Conservation (phyloP, 2,329 filamentous ascomycete genomes). For the Trichoderma sp. region DNA sequence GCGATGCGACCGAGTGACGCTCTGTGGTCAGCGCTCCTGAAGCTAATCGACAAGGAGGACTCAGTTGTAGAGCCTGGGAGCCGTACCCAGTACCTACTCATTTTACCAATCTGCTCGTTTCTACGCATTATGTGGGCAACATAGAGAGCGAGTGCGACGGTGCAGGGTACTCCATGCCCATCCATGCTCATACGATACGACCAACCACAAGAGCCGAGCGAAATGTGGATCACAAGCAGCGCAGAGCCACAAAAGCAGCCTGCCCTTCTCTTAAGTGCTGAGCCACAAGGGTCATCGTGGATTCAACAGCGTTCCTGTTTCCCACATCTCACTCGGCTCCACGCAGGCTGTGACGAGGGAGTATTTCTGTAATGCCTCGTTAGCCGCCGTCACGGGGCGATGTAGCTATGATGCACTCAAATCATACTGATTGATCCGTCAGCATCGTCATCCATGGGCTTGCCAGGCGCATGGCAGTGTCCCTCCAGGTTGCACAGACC, state of each 20-base stretch:
- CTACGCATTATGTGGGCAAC: not conserved
- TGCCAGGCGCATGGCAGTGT: not conserved
- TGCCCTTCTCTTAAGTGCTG: not conserved
- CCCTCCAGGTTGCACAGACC: not conserved
- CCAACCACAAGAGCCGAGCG: not conserved
- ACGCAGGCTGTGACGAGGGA: constrained; percentile 1
- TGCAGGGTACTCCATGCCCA: not conserved
- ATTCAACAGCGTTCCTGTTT: not conserved
- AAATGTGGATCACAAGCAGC: constrained; percentile 8
- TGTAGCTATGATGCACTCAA: not conserved
- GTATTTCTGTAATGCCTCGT: not conserved
- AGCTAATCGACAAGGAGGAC: not conserved
- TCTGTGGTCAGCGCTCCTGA: not conserved
- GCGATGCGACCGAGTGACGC: not conserved
- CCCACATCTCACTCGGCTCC: constrained; percentile 1
- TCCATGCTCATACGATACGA: not conserved
- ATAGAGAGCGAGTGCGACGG: not conserved
- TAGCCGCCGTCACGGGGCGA: constrained; percentile 6
- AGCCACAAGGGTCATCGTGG: constrained; percentile 13
- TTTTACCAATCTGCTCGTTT: not conserved
- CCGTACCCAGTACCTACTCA: not conserved
- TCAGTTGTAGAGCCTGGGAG: too few species aligned
- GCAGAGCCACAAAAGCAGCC: constrained; percentile 4
- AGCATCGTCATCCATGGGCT: constrained; percentile 3
- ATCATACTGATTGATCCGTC: not conserved